Evolutionary conservation across 2,329 filamentous ascomycete species (phyloP), one percentile per base, ranked within the genome.

Genomic region (Xylaria hypoxylon): DNA sequence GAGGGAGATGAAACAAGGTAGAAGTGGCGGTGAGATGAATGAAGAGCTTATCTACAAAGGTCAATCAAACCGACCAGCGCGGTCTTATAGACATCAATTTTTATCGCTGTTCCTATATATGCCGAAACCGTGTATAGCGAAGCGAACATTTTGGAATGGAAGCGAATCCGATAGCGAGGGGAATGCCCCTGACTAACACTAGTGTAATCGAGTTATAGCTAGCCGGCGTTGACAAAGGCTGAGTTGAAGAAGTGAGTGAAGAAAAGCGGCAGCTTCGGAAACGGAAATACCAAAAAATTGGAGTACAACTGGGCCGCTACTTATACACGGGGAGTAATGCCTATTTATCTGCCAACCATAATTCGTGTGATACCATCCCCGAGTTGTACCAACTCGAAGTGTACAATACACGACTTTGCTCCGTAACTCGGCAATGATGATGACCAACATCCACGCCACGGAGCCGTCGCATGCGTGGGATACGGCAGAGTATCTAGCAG

Each of bases 131-230:
- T 2, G 17, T 33, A 40, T 33, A 11, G 17, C 26, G 31, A 50
- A 40, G 31, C 26, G 28, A 24, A 61, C 22, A 28, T 33, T 13
- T 44, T 44, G 1, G 5, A 15, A 28, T 24, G 15, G 19, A 22
- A 64, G 62, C 63, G 63, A 61, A 52, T 10, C 26, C 63, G 63
- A 65, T n/a, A 52, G 19, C 63, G 63, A 65, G 50, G n/a, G 3
- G 3, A 19, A 6, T 3, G 38, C 15, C 11, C 1, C 19, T 26
- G 55, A 47, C 35, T 33, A 52, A 38, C 17, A 17, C 61, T 19
- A 26, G 45, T 19, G 5, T 15, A 33, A 13, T 15, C 33, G 28
- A 15, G n/a, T 22, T 17, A 48, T 22, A 2, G 22, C 2, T 19
- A 42, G n/a, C 31, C n/a, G 10, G 26, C n/a, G 33, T 22, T 45